Base-by-base conservation (phyloP, 352 stramenopile species). In the Plasmopara muralis region DNA sequence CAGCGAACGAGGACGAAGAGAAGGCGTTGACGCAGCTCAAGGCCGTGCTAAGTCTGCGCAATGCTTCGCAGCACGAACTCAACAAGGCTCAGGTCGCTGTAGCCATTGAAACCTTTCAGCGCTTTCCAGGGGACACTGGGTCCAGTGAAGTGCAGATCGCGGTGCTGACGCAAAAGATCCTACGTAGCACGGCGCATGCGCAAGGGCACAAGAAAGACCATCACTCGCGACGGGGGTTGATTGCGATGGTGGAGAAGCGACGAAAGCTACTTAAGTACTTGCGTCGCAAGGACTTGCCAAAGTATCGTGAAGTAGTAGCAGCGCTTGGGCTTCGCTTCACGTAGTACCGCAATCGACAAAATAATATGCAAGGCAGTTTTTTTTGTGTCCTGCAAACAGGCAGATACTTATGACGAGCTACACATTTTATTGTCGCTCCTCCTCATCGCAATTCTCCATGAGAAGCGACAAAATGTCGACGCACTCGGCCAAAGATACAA, bases 191-290 rank as follows among this genome's bases (percentile, higher is more conserved):
- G 57, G 43, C 74, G 13, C 83, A 93, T 69, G 78, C 82, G 29
- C 71, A 84, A 57, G 55, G 55, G 18, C 70, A 93, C 69, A 90
- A 91, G 80, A 88, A 93, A 63, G 83, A 93, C 66, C 80, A 91
- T 53, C 83, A 93, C 72, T 93, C 83, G 61, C 74, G 80, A 57
- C 80, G 83, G 56, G 83, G 83, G 3, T 70, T 93, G 16, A 88
- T 91, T 37, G 76, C 81, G 16, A 89, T 93, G 83, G 81, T 93
- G 37, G 70, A 88, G 66, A 87, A 88, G 65, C 77, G 83, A 59
- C 80, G 80, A 62, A 93, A 91, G 66, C 62, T 93, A 44, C 73
- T 93, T 52, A 85, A 89, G 67, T 93, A 90, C 62, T 55, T 93
- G 66, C 80, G 80, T 34, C 74, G 81, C 33, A 74, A 91, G 68